phyloP scores from a whole-genome alignment of 2,329 filamentous ascomycete species.

The Ophiostoma sp. region DNA sequence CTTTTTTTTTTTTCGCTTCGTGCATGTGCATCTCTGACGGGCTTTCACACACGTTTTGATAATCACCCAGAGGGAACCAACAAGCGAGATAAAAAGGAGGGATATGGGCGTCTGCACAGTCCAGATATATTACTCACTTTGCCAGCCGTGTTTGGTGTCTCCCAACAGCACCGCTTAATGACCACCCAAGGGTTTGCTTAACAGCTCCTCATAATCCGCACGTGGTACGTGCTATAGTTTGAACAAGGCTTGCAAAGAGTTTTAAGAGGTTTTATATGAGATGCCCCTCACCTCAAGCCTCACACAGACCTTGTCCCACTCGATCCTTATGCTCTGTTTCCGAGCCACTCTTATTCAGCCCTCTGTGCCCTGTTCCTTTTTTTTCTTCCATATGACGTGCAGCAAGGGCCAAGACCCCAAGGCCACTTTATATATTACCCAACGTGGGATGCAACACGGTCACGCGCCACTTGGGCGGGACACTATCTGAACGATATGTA shows the following conservation, averaged over 20 bases:
- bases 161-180: neutral
- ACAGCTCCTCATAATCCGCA: neutral
- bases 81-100: constrained; percentile 2
- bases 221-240: neutral
- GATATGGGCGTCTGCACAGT: neutral
- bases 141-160: neutral
- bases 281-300: neutral
- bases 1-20: neutral
- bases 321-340: neutral
- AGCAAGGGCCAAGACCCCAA: neutral
- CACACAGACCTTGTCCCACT: neutral
- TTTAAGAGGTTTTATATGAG: neutral
- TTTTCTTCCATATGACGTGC: neutral
- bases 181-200: neutral
- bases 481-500: neutral
- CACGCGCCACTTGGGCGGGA: neutral
- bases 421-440: too few species aligned
- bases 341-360: neutral
- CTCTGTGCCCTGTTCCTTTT: neutral
- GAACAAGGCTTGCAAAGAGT: neutral
- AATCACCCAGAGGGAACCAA: neutral
- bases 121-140: neutral
- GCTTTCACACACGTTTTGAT: neutral
- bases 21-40: neutral
- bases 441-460: neutral